These are phyloP conservation scores for Coemansia sp. DNA, from an alignment of 192 early-diverging fungal species.

Conservation along the genomic window DNA sequence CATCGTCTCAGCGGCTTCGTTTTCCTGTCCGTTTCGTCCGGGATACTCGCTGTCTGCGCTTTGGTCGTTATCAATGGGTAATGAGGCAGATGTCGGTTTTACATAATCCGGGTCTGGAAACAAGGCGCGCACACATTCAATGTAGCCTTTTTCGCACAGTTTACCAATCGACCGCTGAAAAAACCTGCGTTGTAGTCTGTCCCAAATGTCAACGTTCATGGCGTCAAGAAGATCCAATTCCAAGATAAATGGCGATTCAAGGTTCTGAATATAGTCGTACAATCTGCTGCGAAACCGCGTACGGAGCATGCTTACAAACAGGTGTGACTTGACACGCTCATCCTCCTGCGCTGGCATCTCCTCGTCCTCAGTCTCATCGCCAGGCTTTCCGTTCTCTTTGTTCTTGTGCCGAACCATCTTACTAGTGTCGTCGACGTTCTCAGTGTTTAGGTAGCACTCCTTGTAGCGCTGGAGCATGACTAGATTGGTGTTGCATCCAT, in stretches of 20 bases:
- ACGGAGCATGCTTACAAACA: conserved; percentile 16
- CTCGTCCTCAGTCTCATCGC: neutral
- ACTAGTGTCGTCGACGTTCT: neutral
- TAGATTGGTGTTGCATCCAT: conserved; percentile 39
- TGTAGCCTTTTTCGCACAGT: conserved; percentile 10
- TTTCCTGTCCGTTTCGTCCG: neutral
- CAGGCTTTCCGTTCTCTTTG: neutral
- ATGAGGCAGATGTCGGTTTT: neutral
- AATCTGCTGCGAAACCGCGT: conserved; percentile 16
- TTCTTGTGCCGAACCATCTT: neutral
- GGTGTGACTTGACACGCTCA: neutral
- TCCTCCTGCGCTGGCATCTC: neutral
- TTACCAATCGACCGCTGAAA: conserved; percentile 31
- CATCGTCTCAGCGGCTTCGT: neutral
- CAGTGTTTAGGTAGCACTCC: neutral
- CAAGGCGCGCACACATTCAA: conserved; percentile 32
- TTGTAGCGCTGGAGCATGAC: conserved; percentile 36
- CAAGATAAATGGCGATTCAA: conserved; percentile 27
- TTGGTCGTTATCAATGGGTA: neutral
- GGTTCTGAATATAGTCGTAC: conserved; percentile 18
- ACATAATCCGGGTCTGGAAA: conserved; percentile 10
- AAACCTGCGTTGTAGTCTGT: conserved; percentile 21
- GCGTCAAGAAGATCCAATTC: conserved; percentile 38
- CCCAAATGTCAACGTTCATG: conserved; percentile 27
- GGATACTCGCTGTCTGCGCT: neutral